A percentile compares a stretch with the other conserved stretches of the same genome.
Evolutionary conservation across 441 rosid genomes (phyloP).

Genomic region (Corymbia citriodora): DNA sequence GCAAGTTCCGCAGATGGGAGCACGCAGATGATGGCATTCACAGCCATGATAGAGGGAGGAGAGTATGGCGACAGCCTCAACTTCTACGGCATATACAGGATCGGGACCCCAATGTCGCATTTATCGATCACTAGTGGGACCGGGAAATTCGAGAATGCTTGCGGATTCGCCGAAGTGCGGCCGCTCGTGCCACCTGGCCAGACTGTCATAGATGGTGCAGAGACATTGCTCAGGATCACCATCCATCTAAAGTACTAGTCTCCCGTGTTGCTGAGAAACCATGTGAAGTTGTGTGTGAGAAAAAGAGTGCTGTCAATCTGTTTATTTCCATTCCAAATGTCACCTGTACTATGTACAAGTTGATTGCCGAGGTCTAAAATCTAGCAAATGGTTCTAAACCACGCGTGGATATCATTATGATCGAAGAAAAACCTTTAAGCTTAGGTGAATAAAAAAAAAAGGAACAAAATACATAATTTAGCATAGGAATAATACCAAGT

Average conservation of each 20-base stretch:
- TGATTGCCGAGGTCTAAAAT: not conserved
- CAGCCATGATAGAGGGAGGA: constrained; percentile 85
- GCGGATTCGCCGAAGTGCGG: constrained; percentile 68
- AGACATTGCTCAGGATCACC: constrained; percentile 62
- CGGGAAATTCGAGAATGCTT: constrained; percentile 78
- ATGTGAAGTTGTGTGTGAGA: not conserved
- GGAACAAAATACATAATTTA: not conserved
- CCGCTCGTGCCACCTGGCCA: constrained; percentile 83
- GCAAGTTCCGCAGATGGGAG: constrained; percentile 80
- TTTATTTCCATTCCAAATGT: not conserved
- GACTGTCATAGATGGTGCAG: constrained; percentile 64
- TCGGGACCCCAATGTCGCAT: constrained; percentile 64
- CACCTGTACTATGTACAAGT: not conserved
- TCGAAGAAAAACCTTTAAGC: not conserved
- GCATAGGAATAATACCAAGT: not conserved
- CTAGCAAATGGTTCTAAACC: not conserved
- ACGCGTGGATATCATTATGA: not conserved
- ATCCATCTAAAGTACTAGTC: constrained; percentile 60
- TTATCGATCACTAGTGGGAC: constrained; percentile 85
- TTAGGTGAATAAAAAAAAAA: not conserved
- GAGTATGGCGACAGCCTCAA: constrained; percentile 85
- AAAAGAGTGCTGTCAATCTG: not conserved
- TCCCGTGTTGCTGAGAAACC: not conserved
- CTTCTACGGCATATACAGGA: constrained; percentile 75
- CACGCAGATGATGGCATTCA: constrained; percentile 95